Conservation (phyloP, 495 filamentous ascomycete genomes). For the Aspergillus funiculosus region DNA sequence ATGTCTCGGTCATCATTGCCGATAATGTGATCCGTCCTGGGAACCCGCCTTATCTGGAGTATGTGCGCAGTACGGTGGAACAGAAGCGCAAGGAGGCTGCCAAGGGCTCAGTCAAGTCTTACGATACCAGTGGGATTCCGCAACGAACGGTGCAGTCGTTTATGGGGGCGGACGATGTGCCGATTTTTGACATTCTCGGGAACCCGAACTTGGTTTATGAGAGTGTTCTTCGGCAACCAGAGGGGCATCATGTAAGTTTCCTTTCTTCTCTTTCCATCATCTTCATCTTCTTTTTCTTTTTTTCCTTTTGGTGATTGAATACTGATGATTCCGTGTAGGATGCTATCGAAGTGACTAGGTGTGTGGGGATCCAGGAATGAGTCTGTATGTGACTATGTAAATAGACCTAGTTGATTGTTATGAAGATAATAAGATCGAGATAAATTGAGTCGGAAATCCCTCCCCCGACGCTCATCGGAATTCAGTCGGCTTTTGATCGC, state of each 20-base stretch:
- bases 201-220: slow-evolving; percentile 67
- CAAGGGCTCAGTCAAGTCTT: slow-evolving; percentile 25
- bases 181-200: slow-evolving; percentile 47
- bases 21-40: slow-evolving; percentile 73
- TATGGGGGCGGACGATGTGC: slow-evolving; percentile 33
- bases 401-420: no score
- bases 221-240: slow-evolving; percentile 60
- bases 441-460: neutral
- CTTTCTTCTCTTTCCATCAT: neutral
- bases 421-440: neutral
- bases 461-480: neutral
- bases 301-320: neutral
- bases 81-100: slow-evolving; percentile 33
- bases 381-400: no score
- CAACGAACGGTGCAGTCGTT: slow-evolving; percentile 26
- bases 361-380: slow-evolving; percentile 43
- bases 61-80: slow-evolving; percentile 33
- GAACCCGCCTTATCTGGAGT: slow-evolving; percentile 63
- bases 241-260: slow-evolving; percentile 28
- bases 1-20: slow-evolving; percentile 55
- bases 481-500: slow-evolving; percentile 10
- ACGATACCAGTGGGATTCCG: slow-evolving; percentile 27
- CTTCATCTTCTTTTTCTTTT: neutral
- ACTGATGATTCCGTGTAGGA: slow-evolving; percentile 47
- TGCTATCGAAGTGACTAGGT: slow-evolving; percentile 65